Conservation (phyloP, 2,329 filamentous ascomycete species). For the Furcasterigmium sp. region DNA sequence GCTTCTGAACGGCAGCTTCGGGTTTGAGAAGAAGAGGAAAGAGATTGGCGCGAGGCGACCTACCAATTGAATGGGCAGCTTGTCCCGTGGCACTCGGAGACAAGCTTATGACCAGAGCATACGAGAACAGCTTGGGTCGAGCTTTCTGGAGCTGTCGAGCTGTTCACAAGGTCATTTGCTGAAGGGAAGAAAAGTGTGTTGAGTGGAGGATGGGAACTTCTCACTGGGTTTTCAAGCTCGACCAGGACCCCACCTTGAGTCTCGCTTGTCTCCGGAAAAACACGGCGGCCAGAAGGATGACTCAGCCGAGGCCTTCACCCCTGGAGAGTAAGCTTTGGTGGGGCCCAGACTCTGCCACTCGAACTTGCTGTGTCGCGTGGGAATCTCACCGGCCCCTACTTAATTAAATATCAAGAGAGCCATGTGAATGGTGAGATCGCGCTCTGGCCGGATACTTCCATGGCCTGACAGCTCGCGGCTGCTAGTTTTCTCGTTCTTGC, state of each 20-base stretch:
- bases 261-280: neutral
- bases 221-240: neutral
- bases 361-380: neutral
- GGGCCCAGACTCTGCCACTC: neutral
- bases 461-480: no score
- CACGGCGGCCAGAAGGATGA: neutral
- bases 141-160: no score
- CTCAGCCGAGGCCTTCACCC: neutral
- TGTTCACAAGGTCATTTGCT: no score
- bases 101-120: neutral
- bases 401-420: no score
- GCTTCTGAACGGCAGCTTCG: neutral
- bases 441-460: no score
- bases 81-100: neutral
- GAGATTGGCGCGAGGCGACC: conserved; percentile 8
- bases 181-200: neutral
- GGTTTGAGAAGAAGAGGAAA: conserved; percentile 4
- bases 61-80: conserved; percentile 13
- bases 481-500: no score
- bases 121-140: neutral
- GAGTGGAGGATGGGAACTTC: neutral
- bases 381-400: no score
- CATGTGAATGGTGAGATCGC: no score
- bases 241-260: neutral
- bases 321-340: neutral